Percentiles rank a stretch among this genome's conserved stretches.
Evolutionary conservation across 139 green algal species (phyloP).

Genomic region (Deuterostichococcus epilithicus): DNA sequence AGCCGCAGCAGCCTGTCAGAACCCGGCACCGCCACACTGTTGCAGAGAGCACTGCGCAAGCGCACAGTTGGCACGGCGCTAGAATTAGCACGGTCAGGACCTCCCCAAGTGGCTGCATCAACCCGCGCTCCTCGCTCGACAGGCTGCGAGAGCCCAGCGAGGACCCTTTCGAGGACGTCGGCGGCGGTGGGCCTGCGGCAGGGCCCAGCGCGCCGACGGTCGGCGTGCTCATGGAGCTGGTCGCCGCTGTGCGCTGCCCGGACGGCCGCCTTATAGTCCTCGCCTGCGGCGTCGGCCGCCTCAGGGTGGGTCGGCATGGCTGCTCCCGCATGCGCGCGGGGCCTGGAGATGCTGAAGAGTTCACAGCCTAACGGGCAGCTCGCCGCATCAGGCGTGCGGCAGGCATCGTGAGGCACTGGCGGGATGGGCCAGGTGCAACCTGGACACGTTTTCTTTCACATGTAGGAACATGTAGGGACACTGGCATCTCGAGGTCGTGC

Average conservation of each 20-base stretch:
- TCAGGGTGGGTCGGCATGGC: conserved; percentile 21
- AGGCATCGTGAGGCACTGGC: background rate
- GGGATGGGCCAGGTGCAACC: background rate
- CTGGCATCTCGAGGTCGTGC: background rate
- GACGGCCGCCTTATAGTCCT: conserved; percentile 51
- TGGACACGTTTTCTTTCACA: background rate
- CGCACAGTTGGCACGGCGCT: too few species aligned
- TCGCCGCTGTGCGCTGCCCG: conserved; percentile 28
- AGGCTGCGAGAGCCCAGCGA: background rate
- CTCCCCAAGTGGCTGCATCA: too few species aligned
- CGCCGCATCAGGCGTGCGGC: too few species aligned
- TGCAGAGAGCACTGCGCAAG: too few species aligned
- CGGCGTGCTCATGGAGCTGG: conserved; percentile 44
- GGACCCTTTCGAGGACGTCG: background rate
- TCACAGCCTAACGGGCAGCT: background rate
- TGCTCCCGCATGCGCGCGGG: background rate
- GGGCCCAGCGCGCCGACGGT: conserved; percentile 28
- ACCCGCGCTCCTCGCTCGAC: background rate
- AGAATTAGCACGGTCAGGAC: too few species aligned
- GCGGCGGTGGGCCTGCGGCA: too few species aligned
- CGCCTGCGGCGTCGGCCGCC: conserved; percentile 28
- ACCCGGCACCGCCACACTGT: too few species aligned
- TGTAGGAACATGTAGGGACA: background rate
- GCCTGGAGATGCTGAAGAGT: background rate
- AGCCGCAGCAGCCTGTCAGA: too few species aligned